These are phyloP conservation scores for Coccinonectria pachysandricola DNA, from an alignment of 2,329 filamentous ascomycete species.

Conservation along the genomic window DNA sequence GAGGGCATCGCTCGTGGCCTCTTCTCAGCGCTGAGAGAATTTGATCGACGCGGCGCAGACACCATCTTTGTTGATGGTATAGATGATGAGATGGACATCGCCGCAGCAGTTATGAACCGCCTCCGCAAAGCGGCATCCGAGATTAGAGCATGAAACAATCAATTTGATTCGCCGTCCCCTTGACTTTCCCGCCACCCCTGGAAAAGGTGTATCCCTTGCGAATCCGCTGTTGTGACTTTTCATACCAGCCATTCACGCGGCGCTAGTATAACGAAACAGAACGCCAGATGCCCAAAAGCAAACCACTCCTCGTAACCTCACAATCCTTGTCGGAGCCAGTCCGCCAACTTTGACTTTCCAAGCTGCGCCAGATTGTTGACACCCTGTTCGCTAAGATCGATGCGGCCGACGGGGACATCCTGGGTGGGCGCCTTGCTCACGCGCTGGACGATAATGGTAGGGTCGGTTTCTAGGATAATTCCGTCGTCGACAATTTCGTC, in stretches of 20 bases:
- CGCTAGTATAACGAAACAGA: conserved; percentile 21
- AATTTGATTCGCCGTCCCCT: conserved; percentile 18
- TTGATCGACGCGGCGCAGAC: conserved; percentile 71
- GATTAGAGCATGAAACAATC: conserved; percentile 37
- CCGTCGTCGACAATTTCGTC: conserved; percentile 95
- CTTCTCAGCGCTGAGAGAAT: conserved; percentile 75
- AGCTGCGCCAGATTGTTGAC: conserved; percentile 90
- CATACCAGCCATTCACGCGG: conserved; percentile 18
- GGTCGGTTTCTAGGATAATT: conserved; percentile 94
- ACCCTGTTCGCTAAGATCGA: conserved; percentile 92
- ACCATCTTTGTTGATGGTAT: conserved; percentile 89
- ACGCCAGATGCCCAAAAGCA: conserved; percentile 12
- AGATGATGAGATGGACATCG: conserved; percentile 66
- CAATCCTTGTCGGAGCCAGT: conserved; percentile 79
- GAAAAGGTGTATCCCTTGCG: no score
- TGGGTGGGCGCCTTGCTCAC: conserved; percentile 87
- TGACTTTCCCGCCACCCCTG: no score
- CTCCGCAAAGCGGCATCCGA: conserved; percentile 66
- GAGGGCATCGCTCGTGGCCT: conserved; percentile 73
- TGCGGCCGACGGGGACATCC: conserved; percentile 84
- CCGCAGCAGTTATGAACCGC: conserved; percentile 78
- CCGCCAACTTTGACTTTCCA: conserved; percentile 82
- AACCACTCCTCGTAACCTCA: conserved; percentile 26
- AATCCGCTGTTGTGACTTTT: conserved; percentile 13
- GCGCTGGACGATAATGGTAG: conserved; percentile 82